Base-by-base conservation (phyloP, 177 flowering plant genomes). In the Vitis hybrid region DNA sequence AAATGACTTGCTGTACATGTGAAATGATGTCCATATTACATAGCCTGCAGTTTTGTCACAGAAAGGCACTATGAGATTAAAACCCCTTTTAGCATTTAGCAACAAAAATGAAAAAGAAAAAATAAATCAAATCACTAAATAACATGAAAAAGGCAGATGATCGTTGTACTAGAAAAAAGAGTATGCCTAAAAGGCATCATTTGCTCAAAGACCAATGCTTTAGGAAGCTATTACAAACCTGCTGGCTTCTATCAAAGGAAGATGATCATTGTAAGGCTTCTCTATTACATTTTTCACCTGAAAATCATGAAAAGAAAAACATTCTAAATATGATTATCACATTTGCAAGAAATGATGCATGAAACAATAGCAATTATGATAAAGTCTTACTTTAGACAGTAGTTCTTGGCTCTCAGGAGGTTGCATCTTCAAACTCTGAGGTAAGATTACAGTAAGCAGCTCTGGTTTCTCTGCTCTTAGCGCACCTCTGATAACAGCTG, bases 391-490 rank as follows among this genome's bases (percentile, higher is more conserved):
- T 75, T 94, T 94, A 50, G 97, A 77, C 24, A 93, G 84, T 72
- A 95, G 78, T 75, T 93, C 99, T 82, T 90, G 98, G 74, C 99
- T 95, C 84, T 95, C 99, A n/a, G 98, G 98, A 32, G 99, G 87
- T 75, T 95, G 99, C 86, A 77, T 93, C 70, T 88, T 85, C 80
- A 95, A 81, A 76, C 98, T 91, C 74, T 93, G 99, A 57, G 99
- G 99, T 78, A 95, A 85, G 56, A 95, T 95, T 13, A 93, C 99
- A 48, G 99, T 95, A 61, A 95, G 93, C 49, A 89, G 80, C 68
- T 95, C 99, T 5, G 97, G 98, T 79, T 75, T 86, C 80, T 92
- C 97, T 14, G 98, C 86, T 70, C 84, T 74, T 77, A 91, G 82
- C 67, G 98, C 97, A 71, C 97, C 99, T 86, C 98, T 88, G 56